A percentile compares a stretch with the other conserved stretches of the same genome.
Evolutionary conservation across 1,139 yeast genomes (phyloP).

Genomic region (Lodderomyces elongisporus): DNA sequence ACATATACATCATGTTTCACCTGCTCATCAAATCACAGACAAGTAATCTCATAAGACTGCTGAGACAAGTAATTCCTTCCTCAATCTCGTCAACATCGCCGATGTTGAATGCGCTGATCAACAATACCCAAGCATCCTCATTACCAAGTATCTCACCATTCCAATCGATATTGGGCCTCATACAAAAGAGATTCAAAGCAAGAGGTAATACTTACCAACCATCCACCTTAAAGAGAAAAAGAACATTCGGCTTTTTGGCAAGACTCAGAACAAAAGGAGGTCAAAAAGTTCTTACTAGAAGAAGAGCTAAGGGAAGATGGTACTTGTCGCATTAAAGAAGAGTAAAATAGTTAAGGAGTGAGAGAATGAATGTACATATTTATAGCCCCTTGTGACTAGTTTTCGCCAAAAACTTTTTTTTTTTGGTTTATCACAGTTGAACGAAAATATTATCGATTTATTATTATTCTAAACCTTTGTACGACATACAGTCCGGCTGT

Average conservation of each 20-base stretch:
- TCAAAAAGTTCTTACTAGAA: constrained; percentile 68
- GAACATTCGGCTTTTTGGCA: constrained; percentile 88
- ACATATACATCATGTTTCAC: constrained; percentile 10
- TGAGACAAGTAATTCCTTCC: not conserved
- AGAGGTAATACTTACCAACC: constrained; percentile 97
- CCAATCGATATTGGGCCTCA: constrained; percentile 26
- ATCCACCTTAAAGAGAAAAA: constrained; percentile 81
- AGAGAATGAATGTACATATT: not conserved
- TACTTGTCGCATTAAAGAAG: constrained; percentile 68
- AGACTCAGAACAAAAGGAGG: constrained; percentile 77
- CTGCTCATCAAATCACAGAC: constrained; percentile 9
- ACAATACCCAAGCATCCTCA: constrained; percentile 6
- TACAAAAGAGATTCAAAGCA: constrained; percentile 69
- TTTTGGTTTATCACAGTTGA: too few species aligned
- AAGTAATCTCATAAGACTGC: constrained; percentile 6
- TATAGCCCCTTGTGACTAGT: too few species aligned
- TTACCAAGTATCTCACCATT: constrained; percentile 16
- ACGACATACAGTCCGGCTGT: too few species aligned
- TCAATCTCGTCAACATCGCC: constrained; percentile 4
- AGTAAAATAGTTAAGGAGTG: constrained; percentile 12
- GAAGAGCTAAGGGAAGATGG: constrained; percentile 93
- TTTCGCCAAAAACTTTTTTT: not conserved
- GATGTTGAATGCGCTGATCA: too few species aligned
- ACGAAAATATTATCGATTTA: too few species aligned
- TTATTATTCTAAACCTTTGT: too few species aligned